Percentiles rank a stretch among this genome's conserved stretches.
Conservation (phyloP, 139 green algal genomes). For the Edaphochlamys debaryana region DNA sequence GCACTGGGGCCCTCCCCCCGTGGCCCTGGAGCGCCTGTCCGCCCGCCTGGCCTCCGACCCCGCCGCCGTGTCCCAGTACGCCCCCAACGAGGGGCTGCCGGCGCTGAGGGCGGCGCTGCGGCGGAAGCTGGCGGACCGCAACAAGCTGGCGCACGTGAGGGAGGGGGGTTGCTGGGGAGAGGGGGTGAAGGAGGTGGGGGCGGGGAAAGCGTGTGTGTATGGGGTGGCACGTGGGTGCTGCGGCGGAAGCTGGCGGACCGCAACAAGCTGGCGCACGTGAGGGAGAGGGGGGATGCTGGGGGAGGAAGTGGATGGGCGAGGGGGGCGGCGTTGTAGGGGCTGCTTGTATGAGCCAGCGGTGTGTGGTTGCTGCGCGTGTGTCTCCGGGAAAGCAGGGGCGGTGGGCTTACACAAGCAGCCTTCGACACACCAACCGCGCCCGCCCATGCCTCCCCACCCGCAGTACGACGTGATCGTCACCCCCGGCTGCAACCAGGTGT, state of each 20-base stretch:
- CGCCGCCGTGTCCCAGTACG: conserved; percentile 65
- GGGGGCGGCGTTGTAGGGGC: too few relatives aligned
- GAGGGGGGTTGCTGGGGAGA: not conserved
- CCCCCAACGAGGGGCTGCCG: conserved; percentile 79
- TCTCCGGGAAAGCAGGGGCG: too few relatives aligned
- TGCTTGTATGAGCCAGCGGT: too few relatives aligned
- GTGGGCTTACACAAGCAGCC: too few relatives aligned
- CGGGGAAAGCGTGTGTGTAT: not conserved
- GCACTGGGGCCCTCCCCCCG: conserved; percentile 43
- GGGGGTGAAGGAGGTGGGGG: not conserved
- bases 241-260: conserved; percentile 74
- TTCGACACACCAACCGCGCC: too few relatives aligned
- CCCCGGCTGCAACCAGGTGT: conserved; percentile 77
- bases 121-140: conserved; percentile 79
- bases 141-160: conserved; percentile 65
- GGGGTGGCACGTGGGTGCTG: conserved; percentile 50
- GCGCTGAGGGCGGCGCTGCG: conserved; percentile 78
- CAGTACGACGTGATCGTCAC: conserved; percentile 93
- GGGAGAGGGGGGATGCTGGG: too few relatives aligned
- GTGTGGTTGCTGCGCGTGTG: too few relatives aligned
- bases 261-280: conserved; percentile 72
- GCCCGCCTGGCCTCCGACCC: not conserved
- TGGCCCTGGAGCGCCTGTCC: conserved; percentile 13
- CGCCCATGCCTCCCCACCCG: not conserved
- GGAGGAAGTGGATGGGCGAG: not conserved